Evolutionary conservation across 257 asterid genomes (phyloP), one percentile per base, ranked within the genome.

Genomic region (Echium plantagineum): DNA sequence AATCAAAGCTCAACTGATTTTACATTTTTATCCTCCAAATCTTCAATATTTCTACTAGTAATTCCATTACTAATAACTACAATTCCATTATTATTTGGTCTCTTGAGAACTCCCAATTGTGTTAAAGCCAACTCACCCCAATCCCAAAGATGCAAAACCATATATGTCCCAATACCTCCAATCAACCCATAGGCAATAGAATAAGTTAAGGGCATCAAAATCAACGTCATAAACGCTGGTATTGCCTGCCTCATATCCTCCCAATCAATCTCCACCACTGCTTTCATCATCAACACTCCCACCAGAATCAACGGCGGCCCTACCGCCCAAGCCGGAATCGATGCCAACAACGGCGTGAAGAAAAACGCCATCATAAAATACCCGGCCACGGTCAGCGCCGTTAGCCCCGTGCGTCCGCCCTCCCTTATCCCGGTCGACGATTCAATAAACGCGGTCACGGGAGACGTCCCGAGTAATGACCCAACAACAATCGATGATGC

Each of bases 321-420:
- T 72, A 91, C 96, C 60, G 98, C 98, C 96, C 96, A 91, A 57
- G 93, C 61, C 73, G 96, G 98, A 7, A 91, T 91, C 32, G 98
- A 83, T 20, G 98, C 98, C 72, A 91, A 65, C 62, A 91, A 46
- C 71, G 98, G 98, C 71, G 98, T 91, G 70, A 85, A 83, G 78
- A 91, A 91, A 21, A 91, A 80, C 17, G 98, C 85, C 64, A 91
- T 47, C 63, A 85, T 18, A 15, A 91, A 91, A 6, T 85, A 91
- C 17, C 71, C 87, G 2, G 94, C 98, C 52, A 77, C 96, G n/a
- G 98, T 85, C 67, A 91, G 7, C 58, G 98, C 94, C 21, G 98
- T 91, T 55, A 91, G 1, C 66, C 98, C 98, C n/a, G 98, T 87
- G 67, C 90, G 65, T 10, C 98, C 98, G 0, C 98, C 98, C 26